Evolutionary conservation across 768 basidiomycete genomes (phyloP).

Genomic region (Lyophyllum shimeji): DNA sequence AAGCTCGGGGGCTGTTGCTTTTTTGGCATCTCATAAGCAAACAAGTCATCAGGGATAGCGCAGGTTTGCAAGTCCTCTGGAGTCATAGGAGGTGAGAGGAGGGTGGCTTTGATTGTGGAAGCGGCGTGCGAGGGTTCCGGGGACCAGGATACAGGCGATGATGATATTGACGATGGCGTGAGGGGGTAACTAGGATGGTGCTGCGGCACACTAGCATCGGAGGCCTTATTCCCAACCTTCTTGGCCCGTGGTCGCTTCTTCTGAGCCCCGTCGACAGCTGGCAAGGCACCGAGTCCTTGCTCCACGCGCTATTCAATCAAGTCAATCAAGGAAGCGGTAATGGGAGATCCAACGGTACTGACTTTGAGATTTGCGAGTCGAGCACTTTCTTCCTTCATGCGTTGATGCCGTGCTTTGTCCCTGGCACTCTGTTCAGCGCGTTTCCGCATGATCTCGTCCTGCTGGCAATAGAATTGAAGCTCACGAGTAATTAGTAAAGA

Average conservation of each 20-base stretch:
- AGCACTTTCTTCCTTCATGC: slow-evolving; percentile 25
- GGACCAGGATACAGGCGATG: slow-evolving; percentile 17
- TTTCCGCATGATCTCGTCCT: slow-evolving; percentile 22
- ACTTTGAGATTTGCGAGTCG: slow-evolving; percentile 8
- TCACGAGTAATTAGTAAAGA: neutral
- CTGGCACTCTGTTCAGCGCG: slow-evolving; percentile 37
- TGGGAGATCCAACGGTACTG: neutral
- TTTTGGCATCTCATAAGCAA: slow-evolving; percentile 14
- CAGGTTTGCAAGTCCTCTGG: slow-evolving; percentile 30
- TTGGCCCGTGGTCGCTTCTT: neutral
- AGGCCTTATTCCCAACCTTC: neutral
- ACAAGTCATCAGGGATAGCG: slow-evolving; percentile 29
- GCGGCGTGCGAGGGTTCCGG: slow-evolving; percentile 1
- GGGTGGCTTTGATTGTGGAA: neutral
- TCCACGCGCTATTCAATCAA: neutral
- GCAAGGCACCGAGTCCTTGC: neutral
- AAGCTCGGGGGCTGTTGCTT: neutral
- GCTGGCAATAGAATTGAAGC: slow-evolving; percentile 9
- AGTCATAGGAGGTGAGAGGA: slow-evolving; percentile 18
- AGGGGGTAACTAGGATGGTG: slow-evolving; percentile 11
- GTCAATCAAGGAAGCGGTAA: neutral
- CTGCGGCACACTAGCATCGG: neutral
- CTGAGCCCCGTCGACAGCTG: neutral
- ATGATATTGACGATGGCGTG: slow-evolving; percentile 21
- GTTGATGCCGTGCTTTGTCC: slow-evolving; percentile 32